Percentiles rank a stretch among this genome's conserved stretches.
These are phyloP conservation scores for Nepenthes alata DNA, from an alignment of 179 eudicot genomes.

Conservation along the genomic window DNA sequence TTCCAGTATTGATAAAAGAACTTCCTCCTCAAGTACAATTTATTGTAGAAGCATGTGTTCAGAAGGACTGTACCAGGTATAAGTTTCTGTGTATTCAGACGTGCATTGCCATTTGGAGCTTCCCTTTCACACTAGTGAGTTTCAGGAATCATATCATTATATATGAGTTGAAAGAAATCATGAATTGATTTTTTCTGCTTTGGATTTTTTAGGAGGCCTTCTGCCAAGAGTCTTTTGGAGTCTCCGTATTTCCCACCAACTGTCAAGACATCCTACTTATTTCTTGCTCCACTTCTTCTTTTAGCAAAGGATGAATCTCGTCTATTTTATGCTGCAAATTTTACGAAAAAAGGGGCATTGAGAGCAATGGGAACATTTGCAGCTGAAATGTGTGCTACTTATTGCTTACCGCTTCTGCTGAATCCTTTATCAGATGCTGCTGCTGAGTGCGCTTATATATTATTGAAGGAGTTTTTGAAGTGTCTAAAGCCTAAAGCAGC, in stretches of 20 bases:
- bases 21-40: constrained; percentile 56
- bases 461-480: constrained; percentile 57
- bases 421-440: constrained; percentile 55
- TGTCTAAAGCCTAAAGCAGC: constrained; percentile 51
- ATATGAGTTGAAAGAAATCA: neutral
- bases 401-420: constrained; percentile 53
- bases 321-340: constrained; percentile 66
- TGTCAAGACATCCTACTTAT: constrained; percentile 66
- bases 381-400: constrained; percentile 82
- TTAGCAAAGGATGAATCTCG: constrained; percentile 55
- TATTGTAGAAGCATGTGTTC: constrained; percentile 74
- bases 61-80: constrained; percentile 68
- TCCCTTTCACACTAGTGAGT: neutral
- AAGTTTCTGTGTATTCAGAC: neutral
- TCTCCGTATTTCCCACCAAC: constrained; percentile 67
- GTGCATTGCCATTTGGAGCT: neutral
- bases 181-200: constrained; percentile 1
- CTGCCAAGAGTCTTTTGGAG: constrained; percentile 78
- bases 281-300: constrained; percentile 73
- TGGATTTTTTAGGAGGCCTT: constrained; percentile 57
- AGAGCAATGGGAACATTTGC: constrained; percentile 80
- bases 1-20: constrained; percentile 43
- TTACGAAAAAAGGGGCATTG: constrained; percentile 71
- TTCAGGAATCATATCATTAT: neutral
- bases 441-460: constrained; percentile 67